Percentiles rank a stretch among this genome's conserved stretches.
phyloP scores from a whole-genome alignment of 768 basidiomycete species.

The Pleurotus salmoneostramineus region DNA sequence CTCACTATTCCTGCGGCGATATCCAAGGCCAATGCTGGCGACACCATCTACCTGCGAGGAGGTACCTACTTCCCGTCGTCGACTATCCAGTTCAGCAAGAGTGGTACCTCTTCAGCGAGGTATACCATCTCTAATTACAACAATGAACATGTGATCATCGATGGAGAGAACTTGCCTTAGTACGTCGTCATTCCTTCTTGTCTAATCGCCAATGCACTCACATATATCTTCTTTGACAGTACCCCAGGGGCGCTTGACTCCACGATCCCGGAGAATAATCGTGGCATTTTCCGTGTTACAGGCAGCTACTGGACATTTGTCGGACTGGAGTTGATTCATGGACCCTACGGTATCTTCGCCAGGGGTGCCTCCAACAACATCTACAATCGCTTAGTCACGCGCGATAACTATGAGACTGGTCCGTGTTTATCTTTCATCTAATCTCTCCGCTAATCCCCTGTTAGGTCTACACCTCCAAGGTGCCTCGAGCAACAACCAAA shows the following conservation, averaged over 20 bases:
- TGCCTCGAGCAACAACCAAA: background rate
- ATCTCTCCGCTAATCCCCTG: background rate
- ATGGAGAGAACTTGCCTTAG: background rate
- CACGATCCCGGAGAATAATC: background rate
- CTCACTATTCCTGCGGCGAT: background rate
- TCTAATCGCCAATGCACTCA: background rate
- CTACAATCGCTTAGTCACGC: background rate
- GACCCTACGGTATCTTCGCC: background rate
- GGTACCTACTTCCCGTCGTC: background rate
- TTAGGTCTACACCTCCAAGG: background rate
- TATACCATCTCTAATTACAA: slow-evolving; percentile 1
- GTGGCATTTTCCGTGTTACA: background rate
- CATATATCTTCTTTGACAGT: background rate
- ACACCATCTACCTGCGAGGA: background rate
- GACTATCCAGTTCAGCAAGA: background rate
- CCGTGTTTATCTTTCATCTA: background rate
- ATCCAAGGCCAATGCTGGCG: background rate
- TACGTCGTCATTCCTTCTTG: background rate
- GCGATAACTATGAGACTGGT: slow-evolving; percentile 1
- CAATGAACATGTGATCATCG: background rate
- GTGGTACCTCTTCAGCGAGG: background rate
- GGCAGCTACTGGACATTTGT: background rate
- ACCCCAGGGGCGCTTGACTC: background rate
- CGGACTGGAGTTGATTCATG: background rate
- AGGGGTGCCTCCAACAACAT: background rate